A percentile compares a stretch with the other conserved stretches of the same genome.
phyloP scores from a whole-genome alignment of 1,284 basidiomycete genomes.

The Anthracocystis setariae region DNA sequence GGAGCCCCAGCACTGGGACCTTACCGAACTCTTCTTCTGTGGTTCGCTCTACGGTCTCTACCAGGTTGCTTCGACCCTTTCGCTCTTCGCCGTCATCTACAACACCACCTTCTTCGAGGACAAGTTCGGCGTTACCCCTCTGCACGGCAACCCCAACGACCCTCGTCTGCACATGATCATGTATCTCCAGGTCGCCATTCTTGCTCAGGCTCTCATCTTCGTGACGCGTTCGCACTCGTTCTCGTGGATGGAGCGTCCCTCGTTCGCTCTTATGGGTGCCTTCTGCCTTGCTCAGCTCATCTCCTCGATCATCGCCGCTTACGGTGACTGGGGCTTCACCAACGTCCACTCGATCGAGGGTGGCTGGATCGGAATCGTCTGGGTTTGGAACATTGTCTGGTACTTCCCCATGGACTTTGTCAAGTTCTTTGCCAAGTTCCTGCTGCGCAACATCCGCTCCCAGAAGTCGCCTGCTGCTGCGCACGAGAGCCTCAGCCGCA shows the following conservation, averaged over 20 bases:
- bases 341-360: slow-evolving; percentile 50
- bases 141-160: slow-evolving; percentile 69
- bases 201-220: slow-evolving; percentile 97
- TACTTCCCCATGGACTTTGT: slow-evolving; percentile 92
- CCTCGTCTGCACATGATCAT: slow-evolving; percentile 74
- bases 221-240: slow-evolving; percentile 94
- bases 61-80: slow-evolving; percentile 85
- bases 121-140: slow-evolving; percentile 78
- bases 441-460: slow-evolving; percentile 69
- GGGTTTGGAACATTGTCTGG: slow-evolving; percentile 83
- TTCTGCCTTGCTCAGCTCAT: slow-evolving; percentile 93
- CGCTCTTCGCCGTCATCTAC: slow-evolving; percentile 78
- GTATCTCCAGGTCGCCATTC: slow-evolving; percentile 94
- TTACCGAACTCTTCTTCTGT: slow-evolving; percentile 94
- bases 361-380: slow-evolving; percentile 96
- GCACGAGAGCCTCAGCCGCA: slow-evolving; percentile 80
- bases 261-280: slow-evolving; percentile 84
- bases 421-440: slow-evolving; percentile 88
- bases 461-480: slow-evolving; percentile 70
- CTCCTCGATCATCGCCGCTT: slow-evolving; percentile 93
- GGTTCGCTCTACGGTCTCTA: slow-evolving; percentile 94
- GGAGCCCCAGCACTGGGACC: slow-evolving; percentile 89
- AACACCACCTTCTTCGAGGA: slow-evolving; percentile 89
- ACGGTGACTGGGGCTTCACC: slow-evolving; percentile 73
- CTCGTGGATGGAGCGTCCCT: slow-evolving; percentile 98